Conservation (phyloP, 2,329 filamentous ascomycete species). For the Ophiocordyceps robertsii region DNA sequence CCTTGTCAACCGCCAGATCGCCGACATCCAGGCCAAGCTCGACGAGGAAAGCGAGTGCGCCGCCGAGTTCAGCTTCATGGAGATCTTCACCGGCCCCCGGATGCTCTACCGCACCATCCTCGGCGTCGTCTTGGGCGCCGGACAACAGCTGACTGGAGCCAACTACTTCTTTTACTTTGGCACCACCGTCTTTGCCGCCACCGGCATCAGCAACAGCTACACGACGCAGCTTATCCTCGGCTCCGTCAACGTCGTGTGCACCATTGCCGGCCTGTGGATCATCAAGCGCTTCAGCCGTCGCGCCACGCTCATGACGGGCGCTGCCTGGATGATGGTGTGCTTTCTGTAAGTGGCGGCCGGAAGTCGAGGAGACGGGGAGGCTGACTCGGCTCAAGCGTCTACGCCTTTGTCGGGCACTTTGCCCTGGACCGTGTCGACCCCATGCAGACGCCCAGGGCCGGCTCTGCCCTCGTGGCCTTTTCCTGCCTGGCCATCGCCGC, state of each 20-base stretch:
- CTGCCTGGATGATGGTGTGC: conserved; percentile 44
- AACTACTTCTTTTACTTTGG: conserved; percentile 59
- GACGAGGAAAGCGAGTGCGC: conserved; percentile 30
- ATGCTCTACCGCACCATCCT: conserved; percentile 53
- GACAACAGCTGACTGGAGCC: conserved; percentile 55
- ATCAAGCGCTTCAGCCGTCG: conserved; percentile 53
- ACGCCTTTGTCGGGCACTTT: conserved; percentile 34
- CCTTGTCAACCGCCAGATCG: conserved; percentile 32
- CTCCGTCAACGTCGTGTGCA: conserved; percentile 54
- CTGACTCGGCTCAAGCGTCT: conserved; percentile 16
- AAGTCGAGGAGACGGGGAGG: neutral
- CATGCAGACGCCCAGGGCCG: conserved; percentile 31
- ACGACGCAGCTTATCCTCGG: conserved; percentile 55
- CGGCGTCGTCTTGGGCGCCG: conserved; percentile 48
- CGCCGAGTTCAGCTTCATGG: conserved; percentile 35
- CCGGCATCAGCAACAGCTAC: conserved; percentile 52
- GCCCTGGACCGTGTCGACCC: conserved; percentile 27
- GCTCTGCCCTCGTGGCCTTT: conserved; percentile 51
- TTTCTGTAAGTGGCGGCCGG: conserved; percentile 22
- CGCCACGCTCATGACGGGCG: conserved; percentile 48
- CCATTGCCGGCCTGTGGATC: conserved; percentile 50
- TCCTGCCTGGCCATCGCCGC: conserved; percentile 55
- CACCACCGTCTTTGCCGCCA: conserved; percentile 51
- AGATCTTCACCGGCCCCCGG: conserved; percentile 54
- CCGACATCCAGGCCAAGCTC: conserved; percentile 37